phyloP scores from a whole-genome alignment of 176 grass and related monocot species.

The Cymbopogon citratus region DNA sequence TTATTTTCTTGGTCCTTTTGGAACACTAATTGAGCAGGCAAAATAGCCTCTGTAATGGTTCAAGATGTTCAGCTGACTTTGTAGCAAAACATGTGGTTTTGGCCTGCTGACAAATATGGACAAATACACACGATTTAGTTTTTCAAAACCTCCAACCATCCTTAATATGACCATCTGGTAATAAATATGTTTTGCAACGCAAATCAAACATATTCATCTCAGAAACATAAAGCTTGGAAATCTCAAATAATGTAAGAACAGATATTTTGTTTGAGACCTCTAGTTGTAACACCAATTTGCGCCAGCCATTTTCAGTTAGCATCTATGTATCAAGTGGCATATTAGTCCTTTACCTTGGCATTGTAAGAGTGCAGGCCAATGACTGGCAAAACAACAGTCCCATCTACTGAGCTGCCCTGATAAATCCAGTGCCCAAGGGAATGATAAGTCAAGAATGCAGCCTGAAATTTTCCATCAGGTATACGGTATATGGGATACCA shows the following conservation, averaged over 20 bases:
- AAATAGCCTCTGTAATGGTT: neutral
- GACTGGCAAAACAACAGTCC: slow-evolving; percentile 39
- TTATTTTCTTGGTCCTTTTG: neutral
- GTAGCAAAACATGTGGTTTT: neutral
- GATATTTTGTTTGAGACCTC: neutral
- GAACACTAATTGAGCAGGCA: neutral
- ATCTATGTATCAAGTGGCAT: neutral
- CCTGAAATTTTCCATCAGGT: slow-evolving; percentile 80
- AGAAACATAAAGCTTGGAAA: neutral
- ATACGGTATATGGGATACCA: slow-evolving; percentile 96
- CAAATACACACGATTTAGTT: neutral
- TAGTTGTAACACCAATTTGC: neutral
- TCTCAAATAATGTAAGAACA: neutral
- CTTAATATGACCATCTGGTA: neutral
- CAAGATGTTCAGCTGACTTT: neutral
- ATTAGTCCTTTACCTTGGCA: slow-evolving; percentile 48
- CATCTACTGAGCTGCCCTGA: neutral
- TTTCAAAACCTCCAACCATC: neutral
- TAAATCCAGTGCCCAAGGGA: slow-evolving; percentile 62
- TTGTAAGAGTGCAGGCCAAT: slow-evolving; percentile 78
- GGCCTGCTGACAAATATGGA: neutral
- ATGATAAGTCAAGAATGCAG: slow-evolving; percentile 90
- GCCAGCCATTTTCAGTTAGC: neutral
- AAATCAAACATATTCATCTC: neutral
- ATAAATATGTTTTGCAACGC: neutral